Evolutionary conservation across 2,329 filamentous ascomycete genomes (phyloP), one percentile per base, ranked within the genome.

Genomic region (Aspergillus udagawae): DNA sequence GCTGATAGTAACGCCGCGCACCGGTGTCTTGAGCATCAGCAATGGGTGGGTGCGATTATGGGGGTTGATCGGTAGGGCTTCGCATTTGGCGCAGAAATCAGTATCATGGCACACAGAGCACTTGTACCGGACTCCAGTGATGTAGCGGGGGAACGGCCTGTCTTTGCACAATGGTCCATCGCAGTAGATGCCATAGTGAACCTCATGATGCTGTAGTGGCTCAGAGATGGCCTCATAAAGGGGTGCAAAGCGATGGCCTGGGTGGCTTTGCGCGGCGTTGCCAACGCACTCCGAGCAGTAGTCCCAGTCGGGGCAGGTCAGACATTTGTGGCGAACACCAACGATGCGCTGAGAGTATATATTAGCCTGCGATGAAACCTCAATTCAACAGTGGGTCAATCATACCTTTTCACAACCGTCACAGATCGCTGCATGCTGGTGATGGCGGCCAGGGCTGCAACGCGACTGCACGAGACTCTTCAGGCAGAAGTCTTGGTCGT

Each of bases 31-130:
- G 81, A 99, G 92, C 79, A 96, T 97, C 80, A 99, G 92, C 66
- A 99, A 80, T 28, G 94, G 94, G 68, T 99, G 94, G n/a, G 92
- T 96, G 75, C 86, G 87, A 80, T 97, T 97, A 80, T 99, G 94
- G 23, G 79, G 80, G 74, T 95, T 93, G 62, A 81, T 81, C 7
- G 94, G 94, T 67, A 86, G 86, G 51, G 93, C 91, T 78, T 99
- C 95, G 77, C 94, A 99, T 70, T 85, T 89, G 70, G 90, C 91
- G 73, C 94, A 99, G 79, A 97, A 96, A 76, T 99, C 94, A 35
- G 88, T 88, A 73, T 99, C 92, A 69, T 95, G 83, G 80, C 94
- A 99, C 56, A 99, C 88, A 53, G 93, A 91, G 72, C 94, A 99
- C 85, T 99, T 99, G 84, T 94, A 99, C 62, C 94, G 90, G 59